phyloP scores from a whole-genome alignment of 306 rosid species.

The Pueraria montana region DNA sequence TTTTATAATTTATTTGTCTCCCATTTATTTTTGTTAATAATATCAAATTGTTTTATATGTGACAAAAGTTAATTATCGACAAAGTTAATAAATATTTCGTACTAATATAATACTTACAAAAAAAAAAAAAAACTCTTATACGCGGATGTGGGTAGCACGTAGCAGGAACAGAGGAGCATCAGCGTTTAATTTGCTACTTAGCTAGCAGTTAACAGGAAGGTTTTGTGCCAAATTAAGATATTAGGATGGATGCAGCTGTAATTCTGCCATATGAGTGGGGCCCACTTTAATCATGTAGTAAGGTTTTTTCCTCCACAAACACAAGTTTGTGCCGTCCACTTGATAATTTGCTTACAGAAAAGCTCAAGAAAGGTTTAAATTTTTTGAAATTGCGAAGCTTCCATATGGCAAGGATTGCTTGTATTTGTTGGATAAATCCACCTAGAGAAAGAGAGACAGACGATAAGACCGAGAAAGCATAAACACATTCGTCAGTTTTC shows the following conservation, averaged over 20 bases:
- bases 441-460: constrained; percentile 30
- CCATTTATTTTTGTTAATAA: neutral
- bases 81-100: too few relatives aligned
- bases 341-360: constrained; percentile 20
- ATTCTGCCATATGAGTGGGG: neutral
- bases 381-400: constrained; percentile 25
- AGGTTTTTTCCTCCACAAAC: constrained; percentile 32
- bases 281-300: neutral
- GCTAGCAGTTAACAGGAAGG: neutral
- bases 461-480: constrained; percentile 48
- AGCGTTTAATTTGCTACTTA: neutral
- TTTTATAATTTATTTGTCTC: neutral
- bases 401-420: constrained; percentile 21
- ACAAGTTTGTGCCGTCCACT: constrained; percentile 34
- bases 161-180: neutral
- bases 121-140: too few relatives aligned
- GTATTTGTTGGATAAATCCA: constrained; percentile 39
- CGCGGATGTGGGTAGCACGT: neutral
- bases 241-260: neutral
- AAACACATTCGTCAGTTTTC: constrained; percentile 57
- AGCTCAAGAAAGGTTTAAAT: constrained; percentile 5
- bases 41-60: too few relatives aligned
- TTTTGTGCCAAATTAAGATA: neutral
- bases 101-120: too few relatives aligned
- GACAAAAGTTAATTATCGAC: too few relatives aligned